Evolutionary conservation across 768 basidiomycete species (phyloP).

Genomic region (Suillus subluteus): DNA sequence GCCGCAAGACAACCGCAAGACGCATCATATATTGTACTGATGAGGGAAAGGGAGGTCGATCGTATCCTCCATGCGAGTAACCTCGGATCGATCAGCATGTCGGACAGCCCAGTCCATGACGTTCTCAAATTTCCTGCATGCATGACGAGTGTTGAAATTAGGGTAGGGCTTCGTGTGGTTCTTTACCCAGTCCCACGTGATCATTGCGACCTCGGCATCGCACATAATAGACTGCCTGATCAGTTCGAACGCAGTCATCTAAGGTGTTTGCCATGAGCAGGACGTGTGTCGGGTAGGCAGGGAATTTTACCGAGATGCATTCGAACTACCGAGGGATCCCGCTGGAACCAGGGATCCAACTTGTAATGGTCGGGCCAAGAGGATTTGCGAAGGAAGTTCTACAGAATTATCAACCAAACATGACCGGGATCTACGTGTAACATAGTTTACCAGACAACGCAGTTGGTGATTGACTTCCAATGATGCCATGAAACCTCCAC

Average conservation of each 20-base stretch:
- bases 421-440: neutral
- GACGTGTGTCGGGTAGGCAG: neutral
- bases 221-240: constrained; percentile 10
- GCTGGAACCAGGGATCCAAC: constrained; percentile 14
- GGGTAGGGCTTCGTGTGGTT: neutral
- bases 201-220: neutral
- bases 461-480: constrained; percentile 18
- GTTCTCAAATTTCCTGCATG: constrained; percentile 3
- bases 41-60: neutral
- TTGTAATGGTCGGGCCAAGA: constrained; percentile 15
- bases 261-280: neutral
- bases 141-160: constrained; percentile 9
- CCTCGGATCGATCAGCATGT: neutral
- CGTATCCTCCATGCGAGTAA: neutral
- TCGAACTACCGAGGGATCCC: neutral
- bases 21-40: neutral
- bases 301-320: constrained; percentile 11
- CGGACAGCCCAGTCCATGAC: neutral
- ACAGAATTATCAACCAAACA: neutral
- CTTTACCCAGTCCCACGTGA: constrained; percentile 16
- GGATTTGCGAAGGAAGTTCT: constrained; percentile 18
- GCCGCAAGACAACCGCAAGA: neutral
- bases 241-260: constrained; percentile 16
- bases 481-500: constrained; percentile 17
- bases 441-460: constrained; percentile 14